Evolutionary conservation across 1,139 yeast genomes (phyloP), one percentile per base, ranked within the genome.

Genomic region (Pneumocystis jirovecii): DNA sequence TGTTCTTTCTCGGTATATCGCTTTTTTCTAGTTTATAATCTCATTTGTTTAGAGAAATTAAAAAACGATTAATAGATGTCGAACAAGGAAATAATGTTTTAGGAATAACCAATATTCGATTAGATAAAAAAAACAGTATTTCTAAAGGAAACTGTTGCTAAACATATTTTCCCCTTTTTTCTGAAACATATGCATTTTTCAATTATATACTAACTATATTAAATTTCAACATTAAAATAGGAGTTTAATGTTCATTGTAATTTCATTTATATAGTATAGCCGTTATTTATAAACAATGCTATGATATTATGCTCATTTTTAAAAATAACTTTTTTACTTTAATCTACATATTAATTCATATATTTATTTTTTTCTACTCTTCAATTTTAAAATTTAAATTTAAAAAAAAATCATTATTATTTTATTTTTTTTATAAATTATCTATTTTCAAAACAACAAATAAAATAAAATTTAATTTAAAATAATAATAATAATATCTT

Each of bases 1-100:
- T 77, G 89, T 89, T 71, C 83, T 93, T 73, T 96, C 97, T n/a
- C 84, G 88, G 40, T 61, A 44, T 34, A 29, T 4, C 6, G 6
- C 25, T 42, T 21, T 31, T 12, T 19, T 39, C n/a, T 60, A 10
- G 10, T 39, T 60, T 15, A 39, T 8, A 39, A 39, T 60, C 61
- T 60, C 17, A 60, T 60, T 5, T 42, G 4, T 50, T 25, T 60
- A 60, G 61, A 15, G 39, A 21, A 8, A 31, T 60, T 12, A 60
- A 60, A 42, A 60, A 60, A 60, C 61, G 40, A 31, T 17, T 60
- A 39, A 25, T 60, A 25, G 40, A 60, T 60, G 31, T 17, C 17
- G 40, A 59, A 37, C 40, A 40, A 2, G 61, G 19, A 17, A 25
- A 31, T 39, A 3, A 39, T 12, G 7, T 39, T 39, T 42, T 31